Conservation (phyloP, 108 stramenopile genomes). For the Discostella pseudostelligera region DNA sequence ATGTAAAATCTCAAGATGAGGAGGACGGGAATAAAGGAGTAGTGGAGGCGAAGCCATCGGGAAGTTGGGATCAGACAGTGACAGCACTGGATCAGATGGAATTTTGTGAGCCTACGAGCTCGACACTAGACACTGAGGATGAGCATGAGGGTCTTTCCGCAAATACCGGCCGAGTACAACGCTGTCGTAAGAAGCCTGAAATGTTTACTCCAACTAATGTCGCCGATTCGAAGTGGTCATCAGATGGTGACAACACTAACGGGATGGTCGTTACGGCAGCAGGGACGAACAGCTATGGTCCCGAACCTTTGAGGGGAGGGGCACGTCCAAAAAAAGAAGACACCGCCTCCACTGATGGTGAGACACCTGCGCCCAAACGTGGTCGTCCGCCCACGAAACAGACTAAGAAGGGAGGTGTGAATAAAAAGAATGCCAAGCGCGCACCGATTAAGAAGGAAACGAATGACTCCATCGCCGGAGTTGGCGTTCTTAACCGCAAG, state of each 20-base stretch:
- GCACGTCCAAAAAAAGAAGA: conserved; percentile 17
- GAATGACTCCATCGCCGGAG: conserved; percentile 16
- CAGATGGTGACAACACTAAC: background rate
- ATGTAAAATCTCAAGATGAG: background rate
- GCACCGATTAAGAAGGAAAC: conserved; percentile 24
- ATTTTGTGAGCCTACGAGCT: conserved; percentile 1
- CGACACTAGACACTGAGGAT: conserved; percentile 1
- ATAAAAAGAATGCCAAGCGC: conserved; percentile 13
- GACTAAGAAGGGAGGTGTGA: conserved; percentile 19
- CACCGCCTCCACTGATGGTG: conserved; percentile 1
- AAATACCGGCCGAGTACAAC: conserved; percentile 25
- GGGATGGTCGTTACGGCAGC: background rate
- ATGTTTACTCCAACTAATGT: background rate
- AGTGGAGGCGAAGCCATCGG: background rate
- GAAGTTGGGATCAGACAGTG: background rate
- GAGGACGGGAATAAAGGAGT: background rate
- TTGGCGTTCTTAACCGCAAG: conserved; percentile 41
- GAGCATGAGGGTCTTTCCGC: conserved; percentile 21
- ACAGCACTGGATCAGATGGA: background rate
- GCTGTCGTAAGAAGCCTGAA: conserved; percentile 36
- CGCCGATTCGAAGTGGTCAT: background rate
- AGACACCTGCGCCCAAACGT: background rate
- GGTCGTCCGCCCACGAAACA: conserved; percentile 19
- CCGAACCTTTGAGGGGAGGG: conserved; percentile 11
- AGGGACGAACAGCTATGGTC: background rate